Evolutionary conservation across 257 asterid species (phyloP), one percentile per base, ranked within the genome.

Genomic region (Nicotiana benthamiana): DNA sequence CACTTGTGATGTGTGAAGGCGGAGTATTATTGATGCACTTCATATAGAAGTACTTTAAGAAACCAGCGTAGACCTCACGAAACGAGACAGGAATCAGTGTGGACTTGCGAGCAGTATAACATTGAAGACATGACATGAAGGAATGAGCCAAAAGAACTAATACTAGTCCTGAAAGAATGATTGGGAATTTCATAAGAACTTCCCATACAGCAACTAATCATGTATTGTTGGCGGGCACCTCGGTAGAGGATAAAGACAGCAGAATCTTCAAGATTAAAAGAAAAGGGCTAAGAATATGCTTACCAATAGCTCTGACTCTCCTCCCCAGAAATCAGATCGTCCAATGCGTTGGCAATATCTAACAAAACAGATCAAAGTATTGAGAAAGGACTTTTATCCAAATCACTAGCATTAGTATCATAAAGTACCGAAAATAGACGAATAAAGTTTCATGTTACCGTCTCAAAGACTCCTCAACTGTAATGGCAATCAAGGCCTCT

Each of bases 271-370:
- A 78, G 70, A 46, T 62, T 62, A 43, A 51, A 63, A 36, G 22
- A 36, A 67, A 67, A 43, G 75, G 66, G 63, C 79, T 60, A 20
- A 81, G 81, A 43, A 13, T 26, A 17, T 80, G 86, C 97, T 87
- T 83, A 93, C 99, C 97, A 91, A 90, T 83, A 96, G 91, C 88
- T 96, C 99, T 65, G 99, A 87, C 85, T 96, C 99, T 77, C 99
- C 99, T 60, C 98, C 99, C 98, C 99, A 94, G 82, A 96, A 96
- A 88, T 94, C 97, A 43, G 97, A 85, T 86, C 94, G 94, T 81
- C 92, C 90, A 66, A 96, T 94, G 27, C 95, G 96, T 40, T 96
- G 95, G 90, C 98, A 94, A 85, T 96, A 96, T 77, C 99, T 96
- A 86, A 77, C 86, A 87, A 82, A 86, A 81, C 56, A 79, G 82